phyloP scores from a whole-genome alignment of 2,329 filamentous ascomycete species.

The Penicillium sp. region DNA sequence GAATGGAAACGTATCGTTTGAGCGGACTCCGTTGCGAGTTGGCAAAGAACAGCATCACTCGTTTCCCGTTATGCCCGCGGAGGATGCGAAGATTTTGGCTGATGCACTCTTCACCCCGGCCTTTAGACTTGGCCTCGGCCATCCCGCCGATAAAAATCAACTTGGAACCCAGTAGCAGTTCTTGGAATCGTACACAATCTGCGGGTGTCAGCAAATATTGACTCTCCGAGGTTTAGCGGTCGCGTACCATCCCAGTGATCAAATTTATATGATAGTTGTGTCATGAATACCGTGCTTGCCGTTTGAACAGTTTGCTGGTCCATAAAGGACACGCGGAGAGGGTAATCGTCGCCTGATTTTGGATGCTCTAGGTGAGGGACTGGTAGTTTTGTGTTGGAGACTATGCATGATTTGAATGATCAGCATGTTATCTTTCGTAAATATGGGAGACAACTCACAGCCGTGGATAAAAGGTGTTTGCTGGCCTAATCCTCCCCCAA shows the following conservation, averaged over 20 bases:
- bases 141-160: slow-evolving; percentile 45
- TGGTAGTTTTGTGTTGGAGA: slow-evolving; percentile 39
- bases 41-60: slow-evolving; percentile 42
- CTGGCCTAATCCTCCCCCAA: slow-evolving; percentile 40
- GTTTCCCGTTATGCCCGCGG: slow-evolving; percentile 36
- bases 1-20: slow-evolving; percentile 45
- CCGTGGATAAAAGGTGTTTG: slow-evolving; percentile 40
- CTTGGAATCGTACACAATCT: slow-evolving; percentile 46
- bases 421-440: background rate
- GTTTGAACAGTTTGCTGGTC: slow-evolving; percentile 47
- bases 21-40: slow-evolving; percentile 44
- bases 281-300: slow-evolving; percentile 39
- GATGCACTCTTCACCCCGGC: slow-evolving; percentile 47
- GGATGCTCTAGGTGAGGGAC: slow-evolving; percentile 47
- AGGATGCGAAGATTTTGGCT: slow-evolving; percentile 46
- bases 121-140: slow-evolving; percentile 46
- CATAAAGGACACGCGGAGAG: slow-evolving; percentile 43
- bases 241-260: slow-evolving; percentile 42
- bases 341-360: slow-evolving; percentile 34
- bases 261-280: slow-evolving; percentile 45
- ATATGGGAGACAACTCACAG: slow-evolving; percentile 31
- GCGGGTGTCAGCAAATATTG: slow-evolving; percentile 3
- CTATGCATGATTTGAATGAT: slow-evolving; percentile 19
- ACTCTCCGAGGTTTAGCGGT: background rate
- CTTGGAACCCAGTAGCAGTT: slow-evolving; percentile 40